Evolutionary conservation across 768 basidiomycete genomes (phyloP), one percentile per base, ranked within the genome.

Genomic region (Boletus subparvulus): DNA sequence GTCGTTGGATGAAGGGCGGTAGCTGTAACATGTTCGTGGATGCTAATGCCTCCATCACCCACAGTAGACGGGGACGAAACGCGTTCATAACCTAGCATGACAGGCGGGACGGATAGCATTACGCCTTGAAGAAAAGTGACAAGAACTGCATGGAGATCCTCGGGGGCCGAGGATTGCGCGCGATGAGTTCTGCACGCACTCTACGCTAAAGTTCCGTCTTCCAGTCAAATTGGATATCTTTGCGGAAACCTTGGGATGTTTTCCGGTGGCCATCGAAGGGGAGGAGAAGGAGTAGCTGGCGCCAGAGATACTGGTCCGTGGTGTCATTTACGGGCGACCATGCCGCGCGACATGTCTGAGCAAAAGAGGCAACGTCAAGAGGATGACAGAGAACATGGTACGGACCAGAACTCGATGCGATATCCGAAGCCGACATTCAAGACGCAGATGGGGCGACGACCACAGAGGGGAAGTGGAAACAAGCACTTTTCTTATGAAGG

Each of bases 241-340:
- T 24, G 52, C 40, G 6, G 43, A 61, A 50, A 41, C 57, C 47
- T 21, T 60, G 57, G 48, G 55, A 35, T n/a, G 73, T 65, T 41
- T 66, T 54, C 16, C 82, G 75, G n/a, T 86, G 86, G 63, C 87
- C 82, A 65, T 91, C 90, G 68, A 88, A 90, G 7, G 80, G 77
- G 46, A 56, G 54, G 46, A 56, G 54, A 39, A 87, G 79, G 69
- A 86, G 89, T 50, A 90, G 74, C 50, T 80, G 74, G 51, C 84
- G 83, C 88, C 88, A 92, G 40, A 92, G 77, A 65, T 83, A 81
- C 46, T 80, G 79, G 70, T 87, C 84, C 30, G 73, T 56, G 32
- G 75, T 57, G 21, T 73, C 66, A 63, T 84, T 81, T 43, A 88
- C 77, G 45, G 88, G 70, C 40, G 65, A 62, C 61, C 73, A 73